phyloP scores from a whole-genome alignment of 805 yeast genomes.

The Candida koratica region DNA sequence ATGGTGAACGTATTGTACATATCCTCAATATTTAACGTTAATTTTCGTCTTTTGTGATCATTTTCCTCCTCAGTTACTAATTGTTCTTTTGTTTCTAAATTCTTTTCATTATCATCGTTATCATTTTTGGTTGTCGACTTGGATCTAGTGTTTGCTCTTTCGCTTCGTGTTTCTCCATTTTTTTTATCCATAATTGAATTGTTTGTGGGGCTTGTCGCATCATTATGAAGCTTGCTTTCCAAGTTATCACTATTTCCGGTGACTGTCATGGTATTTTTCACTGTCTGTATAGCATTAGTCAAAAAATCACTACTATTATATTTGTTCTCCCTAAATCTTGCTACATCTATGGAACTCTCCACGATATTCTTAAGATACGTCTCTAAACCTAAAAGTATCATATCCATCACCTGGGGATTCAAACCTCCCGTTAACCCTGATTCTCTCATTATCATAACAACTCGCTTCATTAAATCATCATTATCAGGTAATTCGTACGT shows the following conservation, averaged over 20 bases:
- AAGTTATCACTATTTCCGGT: background rate
- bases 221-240: conserved; percentile 13
- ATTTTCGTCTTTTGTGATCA: conserved; percentile 15
- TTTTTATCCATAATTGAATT: too few relatives aligned
- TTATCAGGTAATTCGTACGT: conserved; percentile 78
- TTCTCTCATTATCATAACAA: conserved; percentile 83
- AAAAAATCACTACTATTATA: conserved; percentile 36
- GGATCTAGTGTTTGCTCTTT: conserved; percentile 16
- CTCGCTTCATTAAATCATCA: conserved; percentile 60
- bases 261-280: conserved; percentile 9
- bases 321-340: conserved; percentile 54
- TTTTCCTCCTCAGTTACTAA: conserved; percentile 12
- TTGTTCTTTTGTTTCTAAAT: background rate
- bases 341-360: conserved; percentile 70
- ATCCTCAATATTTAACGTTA: conserved; percentile 60
- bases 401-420: conserved; percentile 73
- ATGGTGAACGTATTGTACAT: conserved; percentile 58
- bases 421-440: conserved; percentile 82
- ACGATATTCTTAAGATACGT: conserved; percentile 69
- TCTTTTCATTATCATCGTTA: conserved; percentile 1
- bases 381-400: conserved; percentile 78
- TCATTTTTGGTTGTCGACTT: conserved; percentile 10
- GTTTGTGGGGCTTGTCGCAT: too few relatives aligned
- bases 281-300: conserved; percentile 19
- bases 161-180: conserved; percentile 1